These are phyloP conservation scores for Puccinellia tenuiflora DNA, from an alignment of 176 grass and related monocot species.

Conservation along the genomic window DNA sequence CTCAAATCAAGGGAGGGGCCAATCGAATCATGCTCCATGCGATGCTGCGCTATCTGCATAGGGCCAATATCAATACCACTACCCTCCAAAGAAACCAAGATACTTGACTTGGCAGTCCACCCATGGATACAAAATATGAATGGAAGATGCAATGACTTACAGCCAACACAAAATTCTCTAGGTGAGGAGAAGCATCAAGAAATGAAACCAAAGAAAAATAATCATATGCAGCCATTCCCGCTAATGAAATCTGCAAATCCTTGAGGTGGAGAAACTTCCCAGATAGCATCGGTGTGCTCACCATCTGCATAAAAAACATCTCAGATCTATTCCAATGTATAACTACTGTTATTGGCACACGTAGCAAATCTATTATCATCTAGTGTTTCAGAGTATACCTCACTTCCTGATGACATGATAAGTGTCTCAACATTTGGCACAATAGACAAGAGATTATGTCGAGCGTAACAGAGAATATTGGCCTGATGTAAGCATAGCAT, in stretches of 20 bases:
- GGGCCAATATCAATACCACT: background rate
- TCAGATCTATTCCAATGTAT: background rate
- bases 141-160: slow-evolving; percentile 1
- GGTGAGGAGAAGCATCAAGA: background rate
- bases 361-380: background rate
- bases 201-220: slow-evolving; percentile 14
- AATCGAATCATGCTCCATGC: background rate
- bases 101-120: background rate
- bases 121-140: background rate
- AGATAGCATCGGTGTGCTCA: background rate
- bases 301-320: background rate
- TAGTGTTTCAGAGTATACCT: background rate
- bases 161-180: slow-evolving; percentile 5
- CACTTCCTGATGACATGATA: background rate
- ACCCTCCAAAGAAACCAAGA: background rate
- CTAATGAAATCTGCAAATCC: background rate
- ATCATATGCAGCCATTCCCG: background rate
- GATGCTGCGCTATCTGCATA: background rate
- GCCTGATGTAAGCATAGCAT: background rate
- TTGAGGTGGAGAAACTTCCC: slow-evolving; percentile 23
- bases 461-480: background rate
- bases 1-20: background rate
- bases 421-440: slow-evolving; percentile 28
- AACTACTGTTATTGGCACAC: background rate
- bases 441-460: background rate